These are phyloP conservation scores for Wickerhamomyces mucosus DNA, from an alignment of 805 yeast species.

Conservation along the genomic window DNA sequence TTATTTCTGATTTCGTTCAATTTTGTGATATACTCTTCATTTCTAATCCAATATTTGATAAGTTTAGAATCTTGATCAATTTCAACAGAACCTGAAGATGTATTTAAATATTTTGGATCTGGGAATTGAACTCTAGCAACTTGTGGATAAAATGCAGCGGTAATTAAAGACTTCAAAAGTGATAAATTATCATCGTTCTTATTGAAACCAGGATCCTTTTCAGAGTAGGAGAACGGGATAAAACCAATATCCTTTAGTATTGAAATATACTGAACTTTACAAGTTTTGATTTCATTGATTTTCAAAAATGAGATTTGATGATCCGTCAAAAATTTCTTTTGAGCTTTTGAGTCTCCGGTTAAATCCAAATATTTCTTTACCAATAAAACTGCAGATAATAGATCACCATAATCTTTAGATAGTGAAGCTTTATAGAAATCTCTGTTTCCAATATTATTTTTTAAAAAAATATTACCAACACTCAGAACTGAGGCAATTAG, in stretches of 20 bases:
- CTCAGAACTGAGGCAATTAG: slow-evolving; percentile 73
- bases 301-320: slow-evolving; percentile 54
- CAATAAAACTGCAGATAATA: slow-evolving; percentile 56
- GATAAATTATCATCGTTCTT: slow-evolving; percentile 40
- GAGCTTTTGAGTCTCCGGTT: slow-evolving; percentile 15
- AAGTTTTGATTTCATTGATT: slow-evolving; percentile 61
- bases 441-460: slow-evolving; percentile 51
- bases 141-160: slow-evolving; percentile 80
- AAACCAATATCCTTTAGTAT: slow-evolving; percentile 75
- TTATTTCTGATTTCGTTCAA: slow-evolving; percentile 4
- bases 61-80: slow-evolving; percentile 74
- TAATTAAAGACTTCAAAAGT: slow-evolving; percentile 55
- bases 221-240: slow-evolving; percentile 43
- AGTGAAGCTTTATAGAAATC: slow-evolving; percentile 44
- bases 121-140: slow-evolving; percentile 77
- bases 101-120: slow-evolving; percentile 61
- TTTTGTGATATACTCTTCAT: slow-evolving; percentile 36
- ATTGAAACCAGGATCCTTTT: slow-evolving; percentile 29
- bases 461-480: slow-evolving; percentile 64
- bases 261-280: slow-evolving; percentile 59
- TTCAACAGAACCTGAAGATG: slow-evolving; percentile 72
- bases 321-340: slow-evolving; percentile 39
- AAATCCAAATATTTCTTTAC: slow-evolving; percentile 39
- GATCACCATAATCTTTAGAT: slow-evolving; percentile 57
- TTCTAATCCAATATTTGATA: slow-evolving; percentile 65